Percentiles rank a stretch among this genome's conserved stretches.
These are phyloP conservation scores for Tolypocladium guangdongense DNA, from an alignment of 2,329 filamentous ascomycete genomes.

Conservation along the genomic window DNA sequence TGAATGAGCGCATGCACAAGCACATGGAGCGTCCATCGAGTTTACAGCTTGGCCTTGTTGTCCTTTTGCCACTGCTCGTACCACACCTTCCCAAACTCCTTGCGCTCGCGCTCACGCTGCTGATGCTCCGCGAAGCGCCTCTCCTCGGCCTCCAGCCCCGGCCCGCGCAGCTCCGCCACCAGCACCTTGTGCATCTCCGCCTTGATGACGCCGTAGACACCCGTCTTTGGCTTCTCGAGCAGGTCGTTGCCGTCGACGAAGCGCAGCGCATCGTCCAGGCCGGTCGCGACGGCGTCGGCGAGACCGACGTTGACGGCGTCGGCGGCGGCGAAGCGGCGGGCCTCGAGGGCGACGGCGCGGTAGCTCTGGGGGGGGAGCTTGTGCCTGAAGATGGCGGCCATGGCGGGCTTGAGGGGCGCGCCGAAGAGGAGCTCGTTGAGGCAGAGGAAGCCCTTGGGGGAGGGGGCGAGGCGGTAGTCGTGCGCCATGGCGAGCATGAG, in stretches of 20 bases:
- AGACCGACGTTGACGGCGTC: conserved; percentile 56
- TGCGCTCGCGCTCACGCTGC: conserved; percentile 28
- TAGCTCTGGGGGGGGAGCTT: conserved; percentile 51
- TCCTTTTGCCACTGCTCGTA: conserved; percentile 37
- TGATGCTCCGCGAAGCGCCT: conserved; percentile 31
- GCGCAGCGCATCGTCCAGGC: conserved; percentile 46
- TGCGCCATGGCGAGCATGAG: conserved; percentile 74
- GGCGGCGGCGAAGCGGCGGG: conserved; percentile 51
- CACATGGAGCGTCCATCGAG: too few species aligned
- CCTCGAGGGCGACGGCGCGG: conserved; percentile 61
- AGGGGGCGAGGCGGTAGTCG: conserved; percentile 72
- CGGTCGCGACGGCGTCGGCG: conserved; percentile 50
- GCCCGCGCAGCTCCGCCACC: conserved; percentile 43
- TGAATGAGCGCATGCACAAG: too few species aligned
- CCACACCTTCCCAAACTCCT: conserved; percentile 34
- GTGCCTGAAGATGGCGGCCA: conserved; percentile 63
- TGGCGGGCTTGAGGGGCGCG: conserved; percentile 60
- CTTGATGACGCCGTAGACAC: conserved; percentile 63
- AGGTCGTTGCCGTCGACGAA: conserved; percentile 51
- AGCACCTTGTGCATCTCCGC: conserved; percentile 64
- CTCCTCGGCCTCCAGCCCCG: conserved; percentile 38
- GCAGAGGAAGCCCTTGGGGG: conserved; percentile 60
- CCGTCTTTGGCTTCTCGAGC: conserved; percentile 48
- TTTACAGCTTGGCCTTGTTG: conserved; percentile 27
- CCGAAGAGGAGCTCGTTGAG: conserved; percentile 77